Conservation (phyloP, 1,284 basidiomycete species). For the Puccinia triticina region DNA sequence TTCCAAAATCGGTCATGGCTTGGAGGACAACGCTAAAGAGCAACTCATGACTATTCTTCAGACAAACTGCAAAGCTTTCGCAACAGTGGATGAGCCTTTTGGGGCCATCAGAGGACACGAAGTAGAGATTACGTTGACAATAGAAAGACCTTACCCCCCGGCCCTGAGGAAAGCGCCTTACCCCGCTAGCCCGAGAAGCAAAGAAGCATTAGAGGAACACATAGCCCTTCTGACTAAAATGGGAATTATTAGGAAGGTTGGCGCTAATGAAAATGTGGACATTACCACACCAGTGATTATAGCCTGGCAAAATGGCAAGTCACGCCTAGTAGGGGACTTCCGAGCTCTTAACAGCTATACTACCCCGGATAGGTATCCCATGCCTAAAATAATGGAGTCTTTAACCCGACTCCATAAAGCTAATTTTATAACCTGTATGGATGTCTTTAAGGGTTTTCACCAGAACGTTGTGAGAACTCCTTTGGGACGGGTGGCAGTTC, state of each 20-base stretch:
- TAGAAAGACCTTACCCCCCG: constrained; percentile 14
- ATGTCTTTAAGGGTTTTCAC: constrained; percentile 33
- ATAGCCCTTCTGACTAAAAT: not conserved
- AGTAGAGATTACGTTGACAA: not conserved
- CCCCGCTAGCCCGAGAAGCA: constrained; percentile 20
- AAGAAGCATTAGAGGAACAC: constrained; percentile 2
- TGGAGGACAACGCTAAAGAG: not conserved
- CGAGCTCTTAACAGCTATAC: constrained; percentile 15
- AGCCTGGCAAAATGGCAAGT: constrained; percentile 13
- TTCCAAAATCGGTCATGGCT: not conserved
- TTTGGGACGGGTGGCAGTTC: no score
- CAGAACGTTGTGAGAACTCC: no score
- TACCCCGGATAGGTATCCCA: constrained; percentile 19
- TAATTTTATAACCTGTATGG: constrained; percentile 28
- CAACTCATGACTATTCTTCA: not conserved
- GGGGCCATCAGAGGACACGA: constrained; percentile 9
- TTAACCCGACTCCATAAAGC: not conserved
- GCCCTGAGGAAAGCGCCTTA: constrained; percentile 9
- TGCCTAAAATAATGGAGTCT: constrained; percentile 1
- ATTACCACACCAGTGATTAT: constrained; percentile 14
- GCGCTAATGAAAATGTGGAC: constrained; percentile 4
- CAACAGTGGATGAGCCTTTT: not conserved
- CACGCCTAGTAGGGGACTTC: constrained; percentile 12
- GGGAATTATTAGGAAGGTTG: constrained; percentile 13
- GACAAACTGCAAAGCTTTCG: not conserved